Percentiles rank a stretch among this genome's conserved stretches.
These are phyloP conservation scores for Bathelium albidoporum DNA, from an alignment of 495 filamentous ascomycete genomes.

Conservation along the genomic window DNA sequence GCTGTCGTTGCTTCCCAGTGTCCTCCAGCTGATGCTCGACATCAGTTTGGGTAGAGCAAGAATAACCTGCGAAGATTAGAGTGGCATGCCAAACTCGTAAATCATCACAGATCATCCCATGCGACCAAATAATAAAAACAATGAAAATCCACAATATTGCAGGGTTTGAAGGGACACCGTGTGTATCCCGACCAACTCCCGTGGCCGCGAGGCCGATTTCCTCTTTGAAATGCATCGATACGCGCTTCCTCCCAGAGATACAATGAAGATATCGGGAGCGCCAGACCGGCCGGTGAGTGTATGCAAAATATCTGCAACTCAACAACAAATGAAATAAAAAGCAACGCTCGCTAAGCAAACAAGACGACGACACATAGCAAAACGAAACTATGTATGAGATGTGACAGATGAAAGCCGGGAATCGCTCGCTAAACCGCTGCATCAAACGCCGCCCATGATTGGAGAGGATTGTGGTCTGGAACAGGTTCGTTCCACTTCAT, in stretches of 20 bases:
- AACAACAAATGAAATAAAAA: constrained; percentile 13
- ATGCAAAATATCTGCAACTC: constrained; percentile 26
- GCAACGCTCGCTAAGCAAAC: constrained; percentile 33
- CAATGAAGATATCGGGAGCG: neutral
- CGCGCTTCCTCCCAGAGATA: neutral
- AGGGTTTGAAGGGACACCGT: constrained; percentile 3
- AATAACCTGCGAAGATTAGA: constrained; percentile 20
- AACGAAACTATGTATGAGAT: constrained; percentile 16
- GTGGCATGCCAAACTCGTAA: constrained; percentile 23
- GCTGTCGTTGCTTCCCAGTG: constrained; percentile 31
- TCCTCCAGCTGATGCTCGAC: constrained; percentile 40
- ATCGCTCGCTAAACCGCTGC: constrained; percentile 24
- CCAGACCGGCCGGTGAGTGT: constrained; percentile 10
- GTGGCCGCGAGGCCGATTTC: constrained; percentile 6
- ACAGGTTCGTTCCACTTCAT: constrained; percentile 22
- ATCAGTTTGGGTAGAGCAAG: constrained; percentile 28
- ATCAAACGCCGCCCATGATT: constrained; percentile 24
- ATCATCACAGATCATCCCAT: constrained; percentile 7
- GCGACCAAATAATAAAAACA: constrained; percentile 21
- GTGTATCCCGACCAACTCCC: neutral
- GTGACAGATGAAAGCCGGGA: constrained; percentile 27
- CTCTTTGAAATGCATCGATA: constrained; percentile 1
- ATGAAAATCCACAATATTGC: constrained; percentile 22
- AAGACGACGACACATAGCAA: constrained; percentile 19
- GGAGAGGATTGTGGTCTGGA: constrained; percentile 12